These are phyloP conservation scores for Fraxinus angustifolia DNA, from an alignment of 305 asterid genomes.

Conservation along the genomic window DNA sequence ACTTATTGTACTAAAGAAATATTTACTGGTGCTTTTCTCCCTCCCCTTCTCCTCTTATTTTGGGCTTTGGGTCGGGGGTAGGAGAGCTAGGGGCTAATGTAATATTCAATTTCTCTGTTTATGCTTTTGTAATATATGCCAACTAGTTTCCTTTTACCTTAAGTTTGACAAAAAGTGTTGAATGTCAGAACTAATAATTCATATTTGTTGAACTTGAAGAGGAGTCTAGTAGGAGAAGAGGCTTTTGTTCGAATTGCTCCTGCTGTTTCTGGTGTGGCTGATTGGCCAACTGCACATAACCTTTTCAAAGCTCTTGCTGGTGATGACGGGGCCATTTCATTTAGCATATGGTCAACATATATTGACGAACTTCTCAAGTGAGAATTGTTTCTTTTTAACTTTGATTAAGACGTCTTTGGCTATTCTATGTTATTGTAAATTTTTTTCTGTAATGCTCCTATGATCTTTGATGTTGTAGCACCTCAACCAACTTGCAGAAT, in stretches of 20 bases:
- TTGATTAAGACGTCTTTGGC: slow-evolving; percentile 6
- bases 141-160: background rate
- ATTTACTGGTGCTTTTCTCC: background rate
- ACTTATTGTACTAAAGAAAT: background rate
- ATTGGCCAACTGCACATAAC: slow-evolving; percentile 79
- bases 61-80: background rate
- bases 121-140: slow-evolving; percentile 1
- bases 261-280: slow-evolving; percentile 92
- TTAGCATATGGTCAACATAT: slow-evolving; percentile 70
- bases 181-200: slow-evolving; percentile 19
- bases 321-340: slow-evolving; percentile 66
- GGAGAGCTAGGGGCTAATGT: background rate
- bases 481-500: background rate
- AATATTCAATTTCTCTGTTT: background rate
- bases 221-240: slow-evolving; percentile 75
- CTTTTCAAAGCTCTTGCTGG: slow-evolving; percentile 90
- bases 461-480: background rate
- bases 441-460: background rate
- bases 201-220: slow-evolving; percentile 44
- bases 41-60: background rate
- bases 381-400: slow-evolving; percentile 32
- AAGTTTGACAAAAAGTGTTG: slow-evolving; percentile 1
- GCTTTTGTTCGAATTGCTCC: slow-evolving; percentile 96
- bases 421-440: background rate
- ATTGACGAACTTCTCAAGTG: slow-evolving; percentile 80